Evolutionary conservation across 768 basidiomycete species (phyloP), one percentile per base, ranked within the genome.

Genomic region (Lactarius sanguifluus): DNA sequence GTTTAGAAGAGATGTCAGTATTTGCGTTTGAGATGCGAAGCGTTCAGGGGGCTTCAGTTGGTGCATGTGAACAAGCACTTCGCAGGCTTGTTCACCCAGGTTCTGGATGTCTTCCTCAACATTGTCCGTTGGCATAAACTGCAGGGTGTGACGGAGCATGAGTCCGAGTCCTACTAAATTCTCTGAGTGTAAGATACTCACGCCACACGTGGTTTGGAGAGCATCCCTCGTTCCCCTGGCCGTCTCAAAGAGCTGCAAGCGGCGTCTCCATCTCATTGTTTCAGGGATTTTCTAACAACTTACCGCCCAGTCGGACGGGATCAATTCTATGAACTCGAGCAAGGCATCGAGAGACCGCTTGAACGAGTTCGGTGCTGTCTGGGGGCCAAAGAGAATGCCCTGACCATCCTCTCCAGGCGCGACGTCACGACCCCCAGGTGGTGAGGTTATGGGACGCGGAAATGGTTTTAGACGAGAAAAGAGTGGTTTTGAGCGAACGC

Each of bases 361-460:
- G n/a, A 58, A 56, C 7, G 63, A 52, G 30, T 67, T 59, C n/a
- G 63, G 52, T 43, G 66, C 57, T 8, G 47, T 67, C 30, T 9
- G 52, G 34, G 57, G 66, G 12, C 55, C 52, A n/a, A 61, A 65
- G 50, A 55, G 43, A 52, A 61, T 1, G 0, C 45, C 52, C 38
- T 23, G 58, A 2, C 40, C 57, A 54, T 40, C 7, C 47, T 15
- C 36, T 3, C 50, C 62, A 12, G 23, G 50, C 1, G 28, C 7
- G 25, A 38, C 30, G 3, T 2, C n/a, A n/a, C 30, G 25, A 18
- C 30, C 59, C 12, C 8, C 30, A n/a, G 23, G 47, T n/a, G n/a
- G n/a, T n/a, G n/a, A n/a, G n/a, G n/a, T n/a, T n/a, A n/a, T n/a
- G n/a, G n/a, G n/a, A n/a, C n/a, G n/a, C n/a, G n/a, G n/a, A n/a